Conservation (phyloP, 345 rosid genomes). For the Punica granatum region DNA sequence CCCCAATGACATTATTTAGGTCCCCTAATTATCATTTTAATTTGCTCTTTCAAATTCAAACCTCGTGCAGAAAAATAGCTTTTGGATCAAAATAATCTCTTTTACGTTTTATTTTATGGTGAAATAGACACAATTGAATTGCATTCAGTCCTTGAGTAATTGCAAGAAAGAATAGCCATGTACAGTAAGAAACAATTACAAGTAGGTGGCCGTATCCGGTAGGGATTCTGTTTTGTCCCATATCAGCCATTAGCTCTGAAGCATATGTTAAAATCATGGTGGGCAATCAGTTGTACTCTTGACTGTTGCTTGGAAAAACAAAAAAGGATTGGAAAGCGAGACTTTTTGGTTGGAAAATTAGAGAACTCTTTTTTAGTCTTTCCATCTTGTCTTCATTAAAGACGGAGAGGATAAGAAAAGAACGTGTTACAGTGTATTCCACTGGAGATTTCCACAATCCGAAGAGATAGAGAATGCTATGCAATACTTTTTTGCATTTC, state of each 20-base stretch:
- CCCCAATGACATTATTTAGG: conserved; percentile 1
- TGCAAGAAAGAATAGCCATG: background rate
- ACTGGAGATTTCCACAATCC: background rate
- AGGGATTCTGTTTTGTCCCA: background rate
- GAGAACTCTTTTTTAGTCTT: background rate
- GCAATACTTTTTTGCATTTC: background rate
- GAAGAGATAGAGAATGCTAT: background rate
- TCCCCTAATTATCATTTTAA: background rate
- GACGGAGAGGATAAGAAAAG: background rate
- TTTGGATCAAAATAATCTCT: background rate
- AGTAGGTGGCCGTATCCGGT: background rate
- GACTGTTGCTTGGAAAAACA: background rate
- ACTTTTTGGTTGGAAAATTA: background rate
- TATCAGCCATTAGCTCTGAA: background rate
- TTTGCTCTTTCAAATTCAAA: background rate
- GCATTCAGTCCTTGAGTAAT: background rate
- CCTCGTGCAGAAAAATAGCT: background rate
- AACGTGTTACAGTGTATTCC: background rate
- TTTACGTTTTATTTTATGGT: background rate
- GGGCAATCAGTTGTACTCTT: background rate
- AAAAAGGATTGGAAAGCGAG: background rate
- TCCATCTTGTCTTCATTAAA: background rate
- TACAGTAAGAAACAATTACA: background rate
- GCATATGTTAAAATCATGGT: background rate
- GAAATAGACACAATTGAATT: background rate